Conservation (phyloP, 2,329 filamentous ascomycete genomes). For the Fusarium fracticaudum region DNA sequence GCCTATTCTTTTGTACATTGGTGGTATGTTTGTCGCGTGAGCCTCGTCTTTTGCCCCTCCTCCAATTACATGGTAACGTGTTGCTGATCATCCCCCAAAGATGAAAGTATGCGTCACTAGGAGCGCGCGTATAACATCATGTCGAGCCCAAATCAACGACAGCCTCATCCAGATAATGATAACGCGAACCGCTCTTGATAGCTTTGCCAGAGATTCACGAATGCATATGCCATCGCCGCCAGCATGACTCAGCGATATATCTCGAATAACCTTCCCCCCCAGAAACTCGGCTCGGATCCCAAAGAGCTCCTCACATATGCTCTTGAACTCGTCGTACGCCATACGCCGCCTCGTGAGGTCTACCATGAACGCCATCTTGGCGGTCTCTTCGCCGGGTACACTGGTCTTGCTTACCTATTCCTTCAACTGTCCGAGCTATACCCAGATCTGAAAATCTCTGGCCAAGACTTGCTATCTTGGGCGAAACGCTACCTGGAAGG, state of each 20-base stretch:
- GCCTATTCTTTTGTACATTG: conserved; percentile 5
- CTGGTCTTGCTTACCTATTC: conserved; percentile 66
- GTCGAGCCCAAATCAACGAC: conserved; percentile 15
- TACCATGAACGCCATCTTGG: conserved; percentile 50
- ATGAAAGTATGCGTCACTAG: conserved; percentile 37
- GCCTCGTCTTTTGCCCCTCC: conserved; percentile 20
- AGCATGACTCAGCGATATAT: conserved; percentile 48
- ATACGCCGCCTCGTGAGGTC: conserved; percentile 48
- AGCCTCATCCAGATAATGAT: conserved; percentile 12
- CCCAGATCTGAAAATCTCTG: conserved; percentile 55
- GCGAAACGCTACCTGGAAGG: conserved; percentile 58
- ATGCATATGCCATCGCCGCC: background rate
- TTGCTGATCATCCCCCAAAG: conserved; percentile 31
- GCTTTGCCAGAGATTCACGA: background rate
- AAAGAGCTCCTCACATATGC: conserved; percentile 45
- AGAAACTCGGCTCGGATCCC: conserved; percentile 42
- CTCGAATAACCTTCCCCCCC: conserved; percentile 46
- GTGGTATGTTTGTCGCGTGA: conserved; percentile 31
- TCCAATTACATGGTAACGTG: conserved; percentile 25
- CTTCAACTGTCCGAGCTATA: conserved; percentile 56
- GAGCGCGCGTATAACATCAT: conserved; percentile 23
- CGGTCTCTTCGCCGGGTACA: conserved; percentile 65
- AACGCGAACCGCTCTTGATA: background rate
- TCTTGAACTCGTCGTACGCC: conserved; percentile 50
- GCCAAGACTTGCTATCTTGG: conserved; percentile 56